Conservation (phyloP, 106 monocot species). For the Platanthera guangdongensis region DNA sequence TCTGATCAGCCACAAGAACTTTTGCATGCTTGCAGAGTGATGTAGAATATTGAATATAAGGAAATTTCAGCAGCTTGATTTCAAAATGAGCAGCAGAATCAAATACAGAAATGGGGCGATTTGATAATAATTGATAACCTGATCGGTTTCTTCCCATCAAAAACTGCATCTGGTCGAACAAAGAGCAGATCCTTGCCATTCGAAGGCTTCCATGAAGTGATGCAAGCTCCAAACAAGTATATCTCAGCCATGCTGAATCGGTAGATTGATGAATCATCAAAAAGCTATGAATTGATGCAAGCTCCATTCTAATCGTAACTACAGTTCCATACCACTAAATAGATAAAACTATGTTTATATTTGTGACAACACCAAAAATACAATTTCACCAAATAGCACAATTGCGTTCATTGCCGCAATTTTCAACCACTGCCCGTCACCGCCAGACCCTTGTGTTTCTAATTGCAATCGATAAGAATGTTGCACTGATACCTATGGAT, state of each 20-base stretch:
- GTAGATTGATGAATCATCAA: background rate
- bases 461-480: too few relatives aligned
- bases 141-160: conserved; percentile 88
- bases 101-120: background rate
- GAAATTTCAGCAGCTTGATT: background rate
- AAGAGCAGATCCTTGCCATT: conserved; percentile 76
- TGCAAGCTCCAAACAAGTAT: conserved; percentile 87
- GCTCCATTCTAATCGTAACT: too few relatives aligned
- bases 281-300: too few relatives aligned
- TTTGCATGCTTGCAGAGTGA: background rate
- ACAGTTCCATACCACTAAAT: too few relatives aligned
- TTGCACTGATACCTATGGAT: too few relatives aligned
- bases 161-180: conserved; percentile 97
- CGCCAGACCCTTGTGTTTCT: too few relatives aligned
- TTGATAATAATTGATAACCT: conserved; percentile 33
- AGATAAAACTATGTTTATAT: too few relatives aligned
- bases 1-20: conserved; percentile 5
- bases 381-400: too few relatives aligned
- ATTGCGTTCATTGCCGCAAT: too few relatives aligned
- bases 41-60: background rate
- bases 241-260: conserved; percentile 74
- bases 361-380: too few relatives aligned
- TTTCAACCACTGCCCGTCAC: too few relatives aligned
- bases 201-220: conserved; percentile 75
- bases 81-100: background rate